Base-by-base conservation (phyloP, 768 basidiomycete species). In the Pholiota molesta region DNA sequence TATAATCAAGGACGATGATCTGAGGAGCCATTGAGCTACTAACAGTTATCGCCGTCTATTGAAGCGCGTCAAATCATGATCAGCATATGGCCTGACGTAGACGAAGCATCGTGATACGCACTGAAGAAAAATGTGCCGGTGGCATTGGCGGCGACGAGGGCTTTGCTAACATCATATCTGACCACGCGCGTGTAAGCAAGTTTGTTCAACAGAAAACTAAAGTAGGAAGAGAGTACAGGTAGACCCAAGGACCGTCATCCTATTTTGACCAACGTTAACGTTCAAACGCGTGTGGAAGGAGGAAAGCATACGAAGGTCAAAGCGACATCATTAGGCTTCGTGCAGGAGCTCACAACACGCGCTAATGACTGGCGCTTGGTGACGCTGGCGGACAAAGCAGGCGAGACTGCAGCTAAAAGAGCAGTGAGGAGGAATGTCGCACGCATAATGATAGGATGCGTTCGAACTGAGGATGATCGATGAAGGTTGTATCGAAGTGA, bases 71-170 rank as follows among this genome's bases (percentile, higher is more conserved):
- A 16, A 9, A 37, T 37, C 10, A 9, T 16, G 14, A 13, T 37
- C 11, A 37, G 35, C 13, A 37, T 16, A 14, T 10, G 35, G 35
- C 10, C 14, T 37, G 13, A 37, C 29, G 33, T 16, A 14, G 57
- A 8, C 5, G 5, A 17, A 8, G 7, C 11, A 35, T 9, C 6
- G 16, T 28, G 26, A 3, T 14, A 72, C 78, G n/a, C 66, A 79
- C 78, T 79, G 65, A 78, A 75, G 73, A 81, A 82, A 66, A 82
- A 82, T 0, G 81, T 81, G 6, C 75, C 81, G 9, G 70, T 78
- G 7, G 75, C 77, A 44, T 73, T 73, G 42, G 72, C 74, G 13
- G 68, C 71, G 7, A 66, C 65, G 16, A 80, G 69, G 9, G 77
- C 71, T 35, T 79, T 73, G 63, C 72, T 73, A 55, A 79, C 66